Percentiles rank a stretch among this genome's conserved stretches.
Conservation (phyloP, 139 green algal species). For the Chlorella sorokiniana region DNA sequence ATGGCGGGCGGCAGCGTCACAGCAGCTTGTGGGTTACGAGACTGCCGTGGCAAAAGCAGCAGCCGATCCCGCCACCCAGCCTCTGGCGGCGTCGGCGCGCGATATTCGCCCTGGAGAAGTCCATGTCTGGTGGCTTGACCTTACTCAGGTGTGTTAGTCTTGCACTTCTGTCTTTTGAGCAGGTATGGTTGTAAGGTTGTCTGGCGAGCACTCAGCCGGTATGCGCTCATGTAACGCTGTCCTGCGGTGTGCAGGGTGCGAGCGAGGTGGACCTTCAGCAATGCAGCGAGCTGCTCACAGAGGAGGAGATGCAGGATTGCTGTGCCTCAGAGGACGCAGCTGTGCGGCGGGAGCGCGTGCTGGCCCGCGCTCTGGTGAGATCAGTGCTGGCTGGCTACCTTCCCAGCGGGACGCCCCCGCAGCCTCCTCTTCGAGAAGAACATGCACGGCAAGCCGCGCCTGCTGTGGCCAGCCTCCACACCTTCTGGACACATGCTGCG, state of each 20-base stretch:
- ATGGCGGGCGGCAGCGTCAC: too few relatives aligned
- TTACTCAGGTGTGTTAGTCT: slow-evolving; percentile 17
- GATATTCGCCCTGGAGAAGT: slow-evolving; percentile 39
- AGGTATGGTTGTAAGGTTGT: too few relatives aligned
- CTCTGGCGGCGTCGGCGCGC: not conserved
- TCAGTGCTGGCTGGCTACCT: slow-evolving; percentile 43
- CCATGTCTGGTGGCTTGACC: slow-evolving; percentile 57
- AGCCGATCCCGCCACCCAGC: too few relatives aligned
- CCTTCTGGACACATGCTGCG: slow-evolving; percentile 30
- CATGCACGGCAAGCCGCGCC: slow-evolving; percentile 54
- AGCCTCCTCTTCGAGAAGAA: slow-evolving; percentile 47
- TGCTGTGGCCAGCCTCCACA: slow-evolving; percentile 16
- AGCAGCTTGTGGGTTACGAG: too few relatives aligned
- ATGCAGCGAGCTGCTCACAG: slow-evolving; percentile 43
- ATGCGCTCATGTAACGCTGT: not conserved
- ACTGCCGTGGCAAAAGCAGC: too few relatives aligned
- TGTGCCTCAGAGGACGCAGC: not conserved
- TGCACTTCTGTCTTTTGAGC: too few relatives aligned
- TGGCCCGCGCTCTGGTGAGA: slow-evolving; percentile 50
- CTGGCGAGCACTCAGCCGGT: not conserved
- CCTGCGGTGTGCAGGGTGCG: slow-evolving; percentile 2
- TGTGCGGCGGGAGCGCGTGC: slow-evolving; percentile 50
- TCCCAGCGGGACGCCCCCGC: not conserved
- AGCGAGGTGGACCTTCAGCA: slow-evolving; percentile 3
- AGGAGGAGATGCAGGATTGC: slow-evolving; percentile 39